Evolutionary conservation across 345 rosid genomes (phyloP), one percentile per base, ranked within the genome.

Genomic region (Gynandropsis gynandra): DNA sequence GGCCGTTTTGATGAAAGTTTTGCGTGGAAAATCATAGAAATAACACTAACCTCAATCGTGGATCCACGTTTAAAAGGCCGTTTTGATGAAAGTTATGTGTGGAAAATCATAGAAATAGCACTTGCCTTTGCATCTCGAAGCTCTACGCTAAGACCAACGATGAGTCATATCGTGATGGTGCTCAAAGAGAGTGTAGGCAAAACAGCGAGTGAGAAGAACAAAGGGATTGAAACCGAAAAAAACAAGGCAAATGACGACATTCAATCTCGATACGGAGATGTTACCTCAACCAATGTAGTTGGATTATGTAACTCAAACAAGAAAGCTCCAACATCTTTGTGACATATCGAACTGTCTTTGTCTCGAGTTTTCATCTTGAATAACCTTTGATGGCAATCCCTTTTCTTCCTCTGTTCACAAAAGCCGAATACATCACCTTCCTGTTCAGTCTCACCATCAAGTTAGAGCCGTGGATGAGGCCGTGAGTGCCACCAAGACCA

Each of bases 41-140:
- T 74, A 24, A 80, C 81, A 41, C 52, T 73, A 77, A 42, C 78
- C 37, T 75, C n/a, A n/a, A 67, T 71, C 8, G 58, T 79, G 45
- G 89, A 76, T 74, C 77, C 76, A 43, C 63, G 67, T 56, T 42
- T 82, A 49, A 20, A 59, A 31, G 77, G 66, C 10, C 50, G 64
- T 7, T 50, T 64, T 11, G 65, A 76, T 39, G 34, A 32, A 12
- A 69, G 76, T 52, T 76, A 74, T 0, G 73, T 61, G 0, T 79
- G 80, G 85, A 79, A 68, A 65, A 61, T 47, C 5, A 62, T 61
- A 38, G 80, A 81, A 61, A 42, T 74, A 24, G 82, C 81, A 41
- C 52, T 73, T 77, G 45, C 78, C 37, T 75, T 75, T 51, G 56
- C 67, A 1, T 62, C 69, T 16, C n/a, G 21, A 16, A 48, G 42